A percentile compares a stretch with the other conserved stretches of the same genome.
These are phyloP conservation scores for Claviceps capensis DNA, from an alignment of 2,329 filamentous ascomycete species.

Conservation along the genomic window DNA sequence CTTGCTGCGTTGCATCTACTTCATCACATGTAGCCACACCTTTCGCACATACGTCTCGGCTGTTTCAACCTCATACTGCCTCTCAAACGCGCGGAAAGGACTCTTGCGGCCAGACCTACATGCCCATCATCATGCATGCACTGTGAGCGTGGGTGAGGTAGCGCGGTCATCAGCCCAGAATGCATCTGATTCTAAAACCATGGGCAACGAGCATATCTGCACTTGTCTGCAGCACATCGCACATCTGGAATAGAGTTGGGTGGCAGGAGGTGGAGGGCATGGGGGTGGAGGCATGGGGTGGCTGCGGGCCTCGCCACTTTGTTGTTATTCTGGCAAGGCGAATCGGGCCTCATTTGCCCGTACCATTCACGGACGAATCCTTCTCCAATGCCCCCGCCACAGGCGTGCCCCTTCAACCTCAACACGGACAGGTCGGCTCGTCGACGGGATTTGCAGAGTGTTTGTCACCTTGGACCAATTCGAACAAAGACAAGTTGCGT, in stretches of 20 bases:
- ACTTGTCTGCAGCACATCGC: not conserved
- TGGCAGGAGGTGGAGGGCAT: not conserved
- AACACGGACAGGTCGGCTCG: not conserved
- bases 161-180: not conserved
- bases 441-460: not conserved
- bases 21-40: too few relatives aligned
- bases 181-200: too few relatives aligned
- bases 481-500: not conserved
- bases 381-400: not conserved
- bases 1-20: too few relatives aligned
- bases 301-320: constrained; percentile 2
- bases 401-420: not conserved
- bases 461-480: not conserved
- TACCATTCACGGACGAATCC: constrained; percentile 1
- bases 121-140: not conserved
- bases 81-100: too few relatives aligned
- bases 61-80: not conserved
- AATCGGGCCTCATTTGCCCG: constrained; percentile 4
- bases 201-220: too few relatives aligned
- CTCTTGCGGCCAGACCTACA: not conserved
- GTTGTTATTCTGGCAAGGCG: constrained; percentile 3
- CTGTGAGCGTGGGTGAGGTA: not conserved
- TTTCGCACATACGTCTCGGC: not conserved
- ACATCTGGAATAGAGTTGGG: constrained; percentile 1
- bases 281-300: not conserved